Conservation (phyloP, 495 filamentous ascomycete species). For the Lasiosphaeriaceae sp. region DNA sequence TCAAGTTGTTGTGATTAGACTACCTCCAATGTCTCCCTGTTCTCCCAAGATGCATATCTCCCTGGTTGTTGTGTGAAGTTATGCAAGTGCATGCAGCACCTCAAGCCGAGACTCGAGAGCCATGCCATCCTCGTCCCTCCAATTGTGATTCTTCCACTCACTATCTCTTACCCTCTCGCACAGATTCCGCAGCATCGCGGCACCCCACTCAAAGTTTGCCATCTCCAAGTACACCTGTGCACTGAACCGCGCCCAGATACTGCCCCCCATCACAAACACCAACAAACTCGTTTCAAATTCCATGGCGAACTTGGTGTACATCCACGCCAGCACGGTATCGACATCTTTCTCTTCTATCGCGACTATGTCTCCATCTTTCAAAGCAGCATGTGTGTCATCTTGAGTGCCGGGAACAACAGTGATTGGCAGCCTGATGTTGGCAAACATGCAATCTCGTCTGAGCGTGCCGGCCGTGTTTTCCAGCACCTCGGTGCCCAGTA, state of each 20-base stretch:
- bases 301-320: constrained; percentile 1
- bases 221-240: constrained; percentile 67
- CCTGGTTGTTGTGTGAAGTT: no score
- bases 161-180: constrained; percentile 42
- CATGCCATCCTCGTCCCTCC: no score
- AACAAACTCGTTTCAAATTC: constrained; percentile 61
- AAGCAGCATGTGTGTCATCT: not conserved
- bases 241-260: constrained; percentile 62
- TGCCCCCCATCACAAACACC: constrained; percentile 49
- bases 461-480: constrained; percentile 41
- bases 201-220: constrained; percentile 65
- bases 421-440: constrained; percentile 68
- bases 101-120: no score
- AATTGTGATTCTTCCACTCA: constrained; percentile 2
- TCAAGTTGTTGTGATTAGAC: no score
- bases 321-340: no score
- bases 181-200: constrained; percentile 48
- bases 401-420: constrained; percentile 16
- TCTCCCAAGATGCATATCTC: no score
- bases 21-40: no score
- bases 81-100: no score
- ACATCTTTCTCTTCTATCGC: no score
- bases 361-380: not conserved
- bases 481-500: constrained; percentile 65
- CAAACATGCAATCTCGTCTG: constrained; percentile 40